Evolutionary conservation across 2,329 filamentous ascomycete species (phyloP).

Genomic region (Peltaster fructicola): DNA sequence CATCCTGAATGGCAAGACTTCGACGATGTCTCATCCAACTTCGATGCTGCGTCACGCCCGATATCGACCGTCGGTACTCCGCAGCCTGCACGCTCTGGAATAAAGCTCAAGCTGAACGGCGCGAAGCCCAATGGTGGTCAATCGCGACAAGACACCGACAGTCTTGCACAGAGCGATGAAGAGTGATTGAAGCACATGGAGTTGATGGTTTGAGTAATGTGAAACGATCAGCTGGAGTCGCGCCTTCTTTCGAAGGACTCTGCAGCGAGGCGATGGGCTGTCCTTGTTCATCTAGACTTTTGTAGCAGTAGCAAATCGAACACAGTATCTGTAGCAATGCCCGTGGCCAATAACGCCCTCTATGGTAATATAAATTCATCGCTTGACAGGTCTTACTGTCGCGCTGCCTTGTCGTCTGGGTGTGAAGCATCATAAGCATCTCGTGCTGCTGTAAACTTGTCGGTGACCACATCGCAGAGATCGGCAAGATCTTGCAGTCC

Average conservation of each 20-base stretch:
- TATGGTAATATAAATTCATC: not conserved
- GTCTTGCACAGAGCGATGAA: conserved; percentile 34
- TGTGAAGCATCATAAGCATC: conserved; percentile 37
- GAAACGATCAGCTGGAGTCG: too few relatives aligned
- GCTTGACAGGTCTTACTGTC: too few relatives aligned
- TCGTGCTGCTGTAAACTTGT: conserved; percentile 60
- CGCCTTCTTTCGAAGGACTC: too few relatives aligned
- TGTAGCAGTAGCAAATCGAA: too few relatives aligned
- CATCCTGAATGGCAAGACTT: conserved; percentile 40
- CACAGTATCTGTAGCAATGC: too few relatives aligned
- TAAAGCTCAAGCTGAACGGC: conserved; percentile 50
- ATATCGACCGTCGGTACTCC: conserved; percentile 46
- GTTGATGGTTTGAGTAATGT: too few relatives aligned
- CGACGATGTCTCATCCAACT: conserved; percentile 29
- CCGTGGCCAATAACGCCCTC: too few relatives aligned
- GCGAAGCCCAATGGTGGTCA: conserved; percentile 6
- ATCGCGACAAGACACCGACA: conserved; percentile 24
- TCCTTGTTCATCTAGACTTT: too few relatives aligned
- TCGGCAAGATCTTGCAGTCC: conserved; percentile 77
- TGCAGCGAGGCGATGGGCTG: too few relatives aligned
- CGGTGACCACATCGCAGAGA: conserved; percentile 81
- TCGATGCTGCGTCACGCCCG: conserved; percentile 32
- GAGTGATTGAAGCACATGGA: conserved; percentile 26
- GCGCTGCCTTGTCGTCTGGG: conserved; percentile 8
- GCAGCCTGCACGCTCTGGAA: conserved; percentile 30